Base-by-base conservation (phyloP, 306 rosid genomes). In the Quercus wislizeni region DNA sequence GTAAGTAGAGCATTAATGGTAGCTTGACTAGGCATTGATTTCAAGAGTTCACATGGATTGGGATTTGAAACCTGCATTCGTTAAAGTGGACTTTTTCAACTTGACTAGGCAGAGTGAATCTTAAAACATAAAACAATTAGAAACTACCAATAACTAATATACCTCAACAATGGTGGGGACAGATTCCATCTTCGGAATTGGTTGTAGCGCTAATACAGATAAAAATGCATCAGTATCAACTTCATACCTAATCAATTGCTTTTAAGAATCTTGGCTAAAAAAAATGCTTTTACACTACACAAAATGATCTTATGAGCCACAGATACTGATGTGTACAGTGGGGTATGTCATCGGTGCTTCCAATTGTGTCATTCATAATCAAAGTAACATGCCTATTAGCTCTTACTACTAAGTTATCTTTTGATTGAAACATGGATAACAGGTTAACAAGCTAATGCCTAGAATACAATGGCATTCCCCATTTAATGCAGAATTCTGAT, bases 171-270 rank as follows among this genome's bases (percentile, higher is more conserved):
- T 89, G 57, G 96, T 91, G 59, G 99, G 96, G 75, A 95, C 82
- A 78, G 90, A 85, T 23, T 86, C 92, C 96, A 95, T 95, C 8
- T 88, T 76, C 12, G 91, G 94, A 83, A 95, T 95, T 68, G 94
- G 93, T 79, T 93, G 99, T 84, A 95, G 99, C 43, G 98, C 99
- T 83, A 95, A 85, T 77, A 93, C 94, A 73, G 98, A 91, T 78
- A 95, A 92, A 90, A 91, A 93, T 65, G 99, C 99, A 88, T 95
- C 99, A 12, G 99, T 95, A 78, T 95, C 99, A 88, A 95, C 90
- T 74, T 95, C 99, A 86, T 86, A 90, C 96, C 99, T 95, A 85
- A 74, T 41, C 81, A 77, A 74, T 67, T 56, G 76, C 73, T 62
- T 73, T 76, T 67, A 58, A 49, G 78, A 28, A 75, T n/a, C 77